Evolutionary conservation across 2,329 filamentous ascomycete species (phyloP).

Genomic region (Sclerotinia borealis): DNA sequence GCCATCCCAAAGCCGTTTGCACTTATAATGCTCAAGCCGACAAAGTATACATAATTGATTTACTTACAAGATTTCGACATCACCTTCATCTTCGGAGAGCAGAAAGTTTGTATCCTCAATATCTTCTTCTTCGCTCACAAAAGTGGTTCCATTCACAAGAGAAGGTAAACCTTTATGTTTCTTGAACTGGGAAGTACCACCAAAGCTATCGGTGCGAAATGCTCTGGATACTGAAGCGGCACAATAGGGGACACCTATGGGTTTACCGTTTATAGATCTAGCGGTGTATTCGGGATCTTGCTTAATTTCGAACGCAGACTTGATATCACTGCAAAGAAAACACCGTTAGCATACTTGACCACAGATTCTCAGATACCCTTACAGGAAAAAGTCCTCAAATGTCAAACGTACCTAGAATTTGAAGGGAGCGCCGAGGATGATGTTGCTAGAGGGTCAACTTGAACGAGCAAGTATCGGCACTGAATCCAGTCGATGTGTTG

Average conservation of each 20-base stretch:
- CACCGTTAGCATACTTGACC: background rate
- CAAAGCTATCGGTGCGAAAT: conserved; percentile 18
- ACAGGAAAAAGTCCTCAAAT: background rate
- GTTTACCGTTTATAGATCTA: conserved; percentile 16
- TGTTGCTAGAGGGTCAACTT: conserved; percentile 2
- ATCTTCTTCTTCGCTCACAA: conserved; percentile 26
- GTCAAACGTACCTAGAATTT: background rate
- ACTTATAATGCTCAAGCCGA: background rate
- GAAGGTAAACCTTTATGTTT: conserved; percentile 10
- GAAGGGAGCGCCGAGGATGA: background rate
- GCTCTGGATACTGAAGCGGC: conserved; percentile 27
- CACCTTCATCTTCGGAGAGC: conserved; percentile 32
- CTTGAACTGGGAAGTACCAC: background rate
- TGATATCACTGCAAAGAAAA: background rate
- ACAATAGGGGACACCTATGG: conserved; percentile 28
- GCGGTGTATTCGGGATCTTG: conserved; percentile 26
- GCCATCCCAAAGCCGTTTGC: background rate
- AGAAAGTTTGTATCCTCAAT: conserved; percentile 37
- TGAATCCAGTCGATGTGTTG: conserved; percentile 79
- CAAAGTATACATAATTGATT: background rate
- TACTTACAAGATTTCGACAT: conserved; percentile 17
- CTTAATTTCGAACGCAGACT: conserved; percentile 12
- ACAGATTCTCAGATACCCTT: background rate
- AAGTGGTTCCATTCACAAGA: background rate
- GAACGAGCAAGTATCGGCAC: conserved; percentile 76